A percentile compares a stretch with the other conserved stretches of the same genome.
phyloP scores from a whole-genome alignment of 2,329 filamentous ascomycete genomes.

The Talaromyces sp. region DNA sequence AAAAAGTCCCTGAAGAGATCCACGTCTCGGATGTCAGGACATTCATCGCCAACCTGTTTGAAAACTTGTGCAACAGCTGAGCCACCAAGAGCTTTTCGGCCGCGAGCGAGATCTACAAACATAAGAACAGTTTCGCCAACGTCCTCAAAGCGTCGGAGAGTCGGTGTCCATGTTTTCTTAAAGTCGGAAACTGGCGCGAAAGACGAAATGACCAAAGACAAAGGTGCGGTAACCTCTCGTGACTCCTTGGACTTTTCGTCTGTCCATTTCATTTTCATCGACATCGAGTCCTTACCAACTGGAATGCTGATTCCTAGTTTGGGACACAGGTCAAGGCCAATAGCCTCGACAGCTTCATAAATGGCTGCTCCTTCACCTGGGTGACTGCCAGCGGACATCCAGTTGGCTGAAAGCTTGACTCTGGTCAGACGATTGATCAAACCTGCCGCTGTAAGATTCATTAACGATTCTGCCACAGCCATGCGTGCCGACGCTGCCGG shows the following conservation, averaged over 20 bases:
- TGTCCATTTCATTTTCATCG: constrained; percentile 97
- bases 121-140: constrained; percentile 85
- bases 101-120: constrained; percentile 83
- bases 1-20: constrained; percentile 85
- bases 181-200: constrained; percentile 82
- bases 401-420: constrained; percentile 90
- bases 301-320: constrained; percentile 88
- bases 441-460: constrained; percentile 85
- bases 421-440: constrained; percentile 68
- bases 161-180: constrained; percentile 87
- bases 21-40: constrained; percentile 78
- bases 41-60: constrained; percentile 76
- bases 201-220: constrained; percentile 86
- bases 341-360: constrained; percentile 89
- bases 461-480: constrained; percentile 88
- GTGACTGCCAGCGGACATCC: constrained; percentile 97
- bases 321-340: constrained; percentile 88
- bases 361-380: constrained; percentile 87
- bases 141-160: constrained; percentile 75
- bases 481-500: constrained; percentile 88
- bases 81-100: constrained; percentile 77
- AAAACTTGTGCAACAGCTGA: constrained; percentile 89
- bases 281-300: constrained; percentile 96
- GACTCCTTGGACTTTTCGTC: constrained; percentile 61
- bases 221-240: constrained; percentile 86